A percentile compares a stretch with the other conserved stretches of the same genome.
phyloP scores from a whole-genome alignment of 1,284 basidiomycete species.

The Microbotryum violaceum region DNA sequence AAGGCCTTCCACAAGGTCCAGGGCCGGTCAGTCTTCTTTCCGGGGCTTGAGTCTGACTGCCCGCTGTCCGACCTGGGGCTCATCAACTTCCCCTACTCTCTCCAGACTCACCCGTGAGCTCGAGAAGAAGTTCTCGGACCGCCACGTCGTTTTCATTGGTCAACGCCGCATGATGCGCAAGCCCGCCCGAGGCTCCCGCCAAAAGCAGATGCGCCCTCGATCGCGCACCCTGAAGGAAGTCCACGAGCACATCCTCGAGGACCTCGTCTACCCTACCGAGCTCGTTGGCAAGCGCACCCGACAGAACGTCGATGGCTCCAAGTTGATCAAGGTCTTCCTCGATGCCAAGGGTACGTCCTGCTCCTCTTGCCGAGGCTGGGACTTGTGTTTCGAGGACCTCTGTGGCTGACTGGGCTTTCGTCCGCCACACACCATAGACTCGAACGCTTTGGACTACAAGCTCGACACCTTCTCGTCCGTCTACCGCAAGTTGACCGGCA shows the following conservation, averaged over 20 bases:
- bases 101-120: constrained; percentile 91
- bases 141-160: constrained; percentile 96
- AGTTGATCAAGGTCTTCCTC: constrained; percentile 69
- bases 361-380: neutral
- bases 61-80: too few species aligned
- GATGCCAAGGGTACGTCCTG: constrained; percentile 51
- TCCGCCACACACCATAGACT: constrained; percentile 86
- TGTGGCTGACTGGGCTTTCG: neutral
- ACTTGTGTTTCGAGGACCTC: neutral
- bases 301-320: constrained; percentile 79
- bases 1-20: constrained; percentile 99
- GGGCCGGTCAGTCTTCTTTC: constrained; percentile 50
- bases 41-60: too few species aligned
- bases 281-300: constrained; percentile 98
- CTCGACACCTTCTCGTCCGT: constrained; percentile 88
- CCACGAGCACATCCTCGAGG: constrained; percentile 97
- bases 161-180: constrained; percentile 98
- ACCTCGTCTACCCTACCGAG: constrained; percentile 95
- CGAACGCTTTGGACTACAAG: constrained; percentile 99
- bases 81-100: constrained; percentile 5
- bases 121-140: constrained; percentile 99
- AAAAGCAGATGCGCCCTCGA: constrained; percentile 93
- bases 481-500: constrained; percentile 57
- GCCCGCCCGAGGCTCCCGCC: constrained; percentile 85
- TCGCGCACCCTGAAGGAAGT: constrained; percentile 95